These are phyloP conservation scores for Schwanniomyces pseudopolymorphus DNA, from an alignment of 805 yeast species.

Conservation along the genomic window DNA sequence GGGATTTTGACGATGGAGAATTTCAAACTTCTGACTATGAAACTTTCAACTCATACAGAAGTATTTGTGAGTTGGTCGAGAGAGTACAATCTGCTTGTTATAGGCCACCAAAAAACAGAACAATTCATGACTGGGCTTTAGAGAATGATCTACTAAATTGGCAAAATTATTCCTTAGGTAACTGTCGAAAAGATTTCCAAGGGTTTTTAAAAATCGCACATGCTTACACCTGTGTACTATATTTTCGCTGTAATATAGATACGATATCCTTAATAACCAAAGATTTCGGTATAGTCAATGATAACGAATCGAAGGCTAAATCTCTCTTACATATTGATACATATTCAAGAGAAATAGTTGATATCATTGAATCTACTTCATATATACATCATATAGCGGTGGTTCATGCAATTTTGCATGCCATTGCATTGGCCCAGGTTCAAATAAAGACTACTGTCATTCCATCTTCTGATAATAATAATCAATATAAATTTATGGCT, in stretches of 20 bases:
- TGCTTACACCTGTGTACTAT: conserved; percentile 19
- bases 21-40: conserved; percentile 16
- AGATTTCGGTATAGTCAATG: conserved; percentile 9
- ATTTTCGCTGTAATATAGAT: conserved; percentile 24
- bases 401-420: conserved; percentile 2
- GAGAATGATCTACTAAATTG: conserved; percentile 19
- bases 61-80: conserved; percentile 19
- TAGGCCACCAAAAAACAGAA: conserved; percentile 26
- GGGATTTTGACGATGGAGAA: conserved; percentile 21
- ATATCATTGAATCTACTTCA: conserved; percentile 7
- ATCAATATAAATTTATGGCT: neutral
- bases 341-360: conserved; percentile 13
- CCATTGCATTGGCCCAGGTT: neutral
- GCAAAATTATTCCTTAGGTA: neutral
- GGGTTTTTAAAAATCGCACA: conserved; percentile 14
- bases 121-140: conserved; percentile 15
- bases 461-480: conserved; percentile 1
- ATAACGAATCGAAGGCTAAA: neutral
- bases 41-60: conserved; percentile 19
- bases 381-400: conserved; percentile 21
- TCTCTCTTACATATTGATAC: conserved; percentile 11
- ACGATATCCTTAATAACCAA: conserved; percentile 20
- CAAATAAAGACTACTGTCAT: neutral
- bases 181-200: conserved; percentile 11
- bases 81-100: conserved; percentile 20